Conservation (phyloP, 148 eudicot genomes). For the Nepenthes mirabilis region DNA sequence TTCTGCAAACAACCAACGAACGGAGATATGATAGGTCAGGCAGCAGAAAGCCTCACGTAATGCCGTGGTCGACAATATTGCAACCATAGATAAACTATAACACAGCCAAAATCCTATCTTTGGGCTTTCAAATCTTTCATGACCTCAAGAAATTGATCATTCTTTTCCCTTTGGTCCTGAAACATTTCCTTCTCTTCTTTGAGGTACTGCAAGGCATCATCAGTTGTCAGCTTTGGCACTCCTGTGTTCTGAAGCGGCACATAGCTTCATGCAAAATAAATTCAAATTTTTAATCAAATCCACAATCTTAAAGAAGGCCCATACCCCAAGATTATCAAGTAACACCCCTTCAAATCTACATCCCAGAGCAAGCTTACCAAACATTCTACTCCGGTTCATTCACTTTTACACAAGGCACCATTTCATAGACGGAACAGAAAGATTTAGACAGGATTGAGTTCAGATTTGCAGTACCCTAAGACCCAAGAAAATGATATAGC, state of each 20-base stretch:
- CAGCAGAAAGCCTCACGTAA: neutral
- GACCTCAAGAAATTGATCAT: conserved; percentile 91
- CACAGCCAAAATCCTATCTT: conserved; percentile 31
- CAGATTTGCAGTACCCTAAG: too few species aligned
- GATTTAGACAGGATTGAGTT: too few species aligned
- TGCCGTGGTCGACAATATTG: neutral
- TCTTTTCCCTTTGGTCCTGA: conserved; percentile 80
- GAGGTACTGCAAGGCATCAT: conserved; percentile 83
- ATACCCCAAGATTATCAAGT: too few species aligned
- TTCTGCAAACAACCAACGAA: conserved; percentile 30
- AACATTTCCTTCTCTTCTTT: conserved; percentile 97
- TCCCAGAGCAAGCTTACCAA: too few species aligned
- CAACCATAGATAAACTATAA: neutral
- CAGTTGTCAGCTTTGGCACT: conserved; percentile 70
- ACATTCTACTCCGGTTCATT: too few species aligned
- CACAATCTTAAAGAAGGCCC: too few species aligned
- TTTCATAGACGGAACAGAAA: too few species aligned
- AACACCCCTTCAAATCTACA: too few species aligned
- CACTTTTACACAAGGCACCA: too few species aligned
- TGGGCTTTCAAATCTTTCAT: conserved; percentile 98
- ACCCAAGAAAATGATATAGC: too few species aligned
- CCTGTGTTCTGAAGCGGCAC: conserved; percentile 42
- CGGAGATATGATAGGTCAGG: neutral
- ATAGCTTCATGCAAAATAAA: conserved; percentile 25
- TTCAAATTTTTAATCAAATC: neutral